Conservation (phyloP, 225 moss, liverwort and hornwort genomes). For the Takakia lepidozioides region DNA sequence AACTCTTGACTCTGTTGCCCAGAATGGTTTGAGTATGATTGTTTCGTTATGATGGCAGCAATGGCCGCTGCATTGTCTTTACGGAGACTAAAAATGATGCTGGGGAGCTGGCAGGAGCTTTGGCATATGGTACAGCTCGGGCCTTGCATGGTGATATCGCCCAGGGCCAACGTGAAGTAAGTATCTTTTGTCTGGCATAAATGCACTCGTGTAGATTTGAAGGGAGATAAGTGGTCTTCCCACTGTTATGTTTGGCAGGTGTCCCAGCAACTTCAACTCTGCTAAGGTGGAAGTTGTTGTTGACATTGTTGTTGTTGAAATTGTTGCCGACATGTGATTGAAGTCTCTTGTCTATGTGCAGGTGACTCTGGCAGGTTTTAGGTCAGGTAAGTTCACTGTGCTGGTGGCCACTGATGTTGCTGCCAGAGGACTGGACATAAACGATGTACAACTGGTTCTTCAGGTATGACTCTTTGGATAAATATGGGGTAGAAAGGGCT, state of each 20-base stretch:
- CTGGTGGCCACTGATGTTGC: slow-evolving; percentile 95
- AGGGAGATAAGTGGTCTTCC: no score
- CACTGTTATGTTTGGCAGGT: no score
- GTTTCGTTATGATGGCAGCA: slow-evolving; percentile 15
- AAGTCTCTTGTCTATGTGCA: slow-evolving; percentile 9
- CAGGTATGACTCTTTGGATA: slow-evolving; percentile 12
- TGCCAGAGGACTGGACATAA: slow-evolving; percentile 87
- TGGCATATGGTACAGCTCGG: slow-evolving; percentile 35
- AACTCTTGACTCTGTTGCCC: no score
- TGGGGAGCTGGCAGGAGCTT: slow-evolving; percentile 36
- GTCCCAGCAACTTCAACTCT: no score
- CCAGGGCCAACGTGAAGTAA: slow-evolving; percentile 64
- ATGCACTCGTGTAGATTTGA: no score
- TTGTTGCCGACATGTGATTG: no score
- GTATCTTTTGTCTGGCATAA: not conserved
- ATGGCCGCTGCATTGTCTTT: slow-evolving; percentile 85
- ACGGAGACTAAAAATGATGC: slow-evolving; percentile 86
- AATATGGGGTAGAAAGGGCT: not conserved
- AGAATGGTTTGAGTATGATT: no score
- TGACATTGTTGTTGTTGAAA: no score
- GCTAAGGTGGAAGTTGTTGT: no score
- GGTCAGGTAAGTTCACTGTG: slow-evolving; percentile 57
- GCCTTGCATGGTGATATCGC: slow-evolving; percentile 88
- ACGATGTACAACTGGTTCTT: slow-evolving; percentile 69
- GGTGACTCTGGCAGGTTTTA: slow-evolving; percentile 74